Conservation (phyloP, 306 rosid genomes). For the Cucurbita moschata region DNA sequence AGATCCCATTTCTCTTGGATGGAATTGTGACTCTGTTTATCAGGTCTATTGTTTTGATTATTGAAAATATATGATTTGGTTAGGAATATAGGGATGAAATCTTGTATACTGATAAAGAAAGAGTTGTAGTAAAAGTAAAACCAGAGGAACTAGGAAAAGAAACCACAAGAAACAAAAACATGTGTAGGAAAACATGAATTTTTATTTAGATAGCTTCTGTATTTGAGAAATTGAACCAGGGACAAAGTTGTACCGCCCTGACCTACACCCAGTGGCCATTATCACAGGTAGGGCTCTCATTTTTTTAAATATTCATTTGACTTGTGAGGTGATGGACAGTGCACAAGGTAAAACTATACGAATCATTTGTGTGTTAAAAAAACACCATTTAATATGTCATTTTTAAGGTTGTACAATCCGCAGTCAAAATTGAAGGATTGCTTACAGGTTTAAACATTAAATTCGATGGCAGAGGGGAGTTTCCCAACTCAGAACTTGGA, state of each 20-base stretch:
- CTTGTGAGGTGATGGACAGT: neutral
- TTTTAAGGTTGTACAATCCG: neutral
- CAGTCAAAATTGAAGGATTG: neutral
- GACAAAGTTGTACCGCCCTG: neutral
- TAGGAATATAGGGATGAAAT: neutral
- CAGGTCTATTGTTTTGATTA: conserved; percentile 5
- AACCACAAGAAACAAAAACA: neutral
- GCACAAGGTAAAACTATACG: neutral
- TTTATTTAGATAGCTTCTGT: neutral
- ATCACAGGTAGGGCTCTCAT: neutral
- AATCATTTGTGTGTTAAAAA: neutral
- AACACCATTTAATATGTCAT: neutral
- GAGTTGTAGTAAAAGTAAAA: conserved; percentile 1
- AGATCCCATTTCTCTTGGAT: neutral
- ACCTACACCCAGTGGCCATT: neutral
- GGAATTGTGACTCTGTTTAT: neutral
- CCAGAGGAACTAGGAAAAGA: neutral
- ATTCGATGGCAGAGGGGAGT: neutral
- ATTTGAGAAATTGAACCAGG: neutral
- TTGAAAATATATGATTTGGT: neutral
- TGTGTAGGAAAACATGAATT: neutral
- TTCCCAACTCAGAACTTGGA: neutral
- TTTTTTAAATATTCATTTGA: neutral
- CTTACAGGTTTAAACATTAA: neutral
- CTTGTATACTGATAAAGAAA: neutral